Conservation (phyloP, 2,329 filamentous ascomycete genomes). For the Diaporthe amygdali region DNA sequence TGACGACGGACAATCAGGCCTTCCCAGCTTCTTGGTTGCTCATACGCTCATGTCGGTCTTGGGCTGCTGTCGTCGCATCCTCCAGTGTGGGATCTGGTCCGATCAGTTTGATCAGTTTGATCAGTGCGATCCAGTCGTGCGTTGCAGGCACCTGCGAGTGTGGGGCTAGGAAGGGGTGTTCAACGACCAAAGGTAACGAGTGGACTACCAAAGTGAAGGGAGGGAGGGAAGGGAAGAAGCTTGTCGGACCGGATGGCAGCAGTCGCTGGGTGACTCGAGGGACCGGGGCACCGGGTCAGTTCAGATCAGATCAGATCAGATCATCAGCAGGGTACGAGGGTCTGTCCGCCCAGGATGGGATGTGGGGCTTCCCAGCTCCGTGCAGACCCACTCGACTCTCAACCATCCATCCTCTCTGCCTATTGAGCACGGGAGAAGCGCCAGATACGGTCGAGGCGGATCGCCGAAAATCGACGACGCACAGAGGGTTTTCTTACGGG, state of each 20-base stretch:
- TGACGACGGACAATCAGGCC: background rate
- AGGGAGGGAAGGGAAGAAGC: background rate
- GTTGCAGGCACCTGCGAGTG: background rate
- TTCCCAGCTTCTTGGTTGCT: background rate
- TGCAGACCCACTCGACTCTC: background rate
- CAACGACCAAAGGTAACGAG: background rate
- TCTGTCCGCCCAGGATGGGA: background rate
- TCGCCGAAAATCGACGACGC: too few species aligned
- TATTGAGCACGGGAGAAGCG: too few species aligned
- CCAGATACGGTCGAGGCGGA: background rate
- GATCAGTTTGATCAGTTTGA: too few species aligned
- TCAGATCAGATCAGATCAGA: constrained; percentile 15
- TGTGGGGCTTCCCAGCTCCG: background rate
- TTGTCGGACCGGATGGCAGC: background rate
- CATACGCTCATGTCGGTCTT: background rate
- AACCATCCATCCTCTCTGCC: too few species aligned
- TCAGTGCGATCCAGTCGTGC: too few species aligned
- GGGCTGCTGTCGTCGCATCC: background rate
- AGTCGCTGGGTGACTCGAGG: background rate
- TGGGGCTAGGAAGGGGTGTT: background rate
- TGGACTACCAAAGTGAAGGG: background rate
- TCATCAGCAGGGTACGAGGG: background rate
- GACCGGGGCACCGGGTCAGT: background rate
- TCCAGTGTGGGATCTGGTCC: too few species aligned
- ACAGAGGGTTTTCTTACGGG: too few species aligned